Evolutionary conservation across 805 yeast species (phyloP), one percentile per base, ranked within the genome.

Genomic region (Brettanomyces anomalus): DNA sequence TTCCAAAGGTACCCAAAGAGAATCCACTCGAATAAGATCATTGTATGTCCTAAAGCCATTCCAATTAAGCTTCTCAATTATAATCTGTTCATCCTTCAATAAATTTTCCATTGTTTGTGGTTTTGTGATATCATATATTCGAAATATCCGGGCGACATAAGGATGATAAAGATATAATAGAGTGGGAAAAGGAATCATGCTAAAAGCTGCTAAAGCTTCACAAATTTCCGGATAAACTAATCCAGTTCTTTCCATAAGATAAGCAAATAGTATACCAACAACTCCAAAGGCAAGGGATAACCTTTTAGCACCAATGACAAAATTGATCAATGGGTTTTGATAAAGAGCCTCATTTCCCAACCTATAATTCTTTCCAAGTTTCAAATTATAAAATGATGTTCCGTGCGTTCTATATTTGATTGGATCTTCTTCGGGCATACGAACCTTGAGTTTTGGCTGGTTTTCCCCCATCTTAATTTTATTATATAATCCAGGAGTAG

Each of bases 21-120:
- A 68, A 11, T 67, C 59, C 1, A 83, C 69, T 21, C 62, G 63
- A 40, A 85, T 68, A n/a, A 80, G 64, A 40, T 77, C 76, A 52
- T 81, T 81, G 59, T 73, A 78, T 2, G 80, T 71, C 28, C 72
- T 72, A 44, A 82, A 71, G 0, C 95, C 95, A 4, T 82, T 72
- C 55, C 75, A 60, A 17, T 77, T 72, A 45, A 85, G 67, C 56
- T 81, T 81, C 56, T 85, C 89, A 37, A 84, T 61, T 7, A 85
- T 67, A 41, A 85, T 61, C 17, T 73, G 69, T 57, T 85, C 95
- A 56, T 85, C 77, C 5, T 61, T 53, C 14, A 72, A 64, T 51
- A 86, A 65, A 53, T 72, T 74, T 39, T 79, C 85, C 43, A 77
- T 64, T 1, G 84, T 79, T 55, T 85, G 89, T 0, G 80, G 76